Evolutionary conservation across 2,329 filamentous ascomycete genomes (phyloP).

Genomic region (Coleophoma eucalyptorum): DNA sequence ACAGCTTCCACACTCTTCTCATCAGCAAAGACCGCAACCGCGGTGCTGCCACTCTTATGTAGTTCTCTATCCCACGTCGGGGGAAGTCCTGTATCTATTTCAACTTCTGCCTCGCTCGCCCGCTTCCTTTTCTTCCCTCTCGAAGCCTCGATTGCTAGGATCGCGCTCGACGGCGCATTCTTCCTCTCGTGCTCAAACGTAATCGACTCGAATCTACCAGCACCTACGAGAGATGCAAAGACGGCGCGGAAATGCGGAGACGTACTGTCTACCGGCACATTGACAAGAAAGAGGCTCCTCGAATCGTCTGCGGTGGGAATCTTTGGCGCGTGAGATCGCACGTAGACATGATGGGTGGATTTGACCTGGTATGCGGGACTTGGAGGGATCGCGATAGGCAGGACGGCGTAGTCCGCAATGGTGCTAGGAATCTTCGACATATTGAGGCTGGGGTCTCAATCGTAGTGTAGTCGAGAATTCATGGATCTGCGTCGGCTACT

Average conservation of each 20-base stretch:
- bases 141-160: constrained; percentile 44
- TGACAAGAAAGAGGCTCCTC: constrained; percentile 86
- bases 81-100: constrained; percentile 57
- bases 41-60: constrained; percentile 71
- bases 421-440: constrained; percentile 2
- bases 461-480: too few relatives aligned
- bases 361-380: constrained; percentile 57
- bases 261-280: constrained; percentile 81
- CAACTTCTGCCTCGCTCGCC: background rate
- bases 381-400: constrained; percentile 23
- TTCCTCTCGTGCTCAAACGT: constrained; percentile 65
- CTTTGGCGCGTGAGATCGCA: constrained; percentile 79
- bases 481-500: too few relatives aligned
- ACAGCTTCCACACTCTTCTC: constrained; percentile 71
- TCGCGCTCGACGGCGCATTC: constrained; percentile 29
- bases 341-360: constrained; percentile 78
- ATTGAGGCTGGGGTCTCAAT: background rate
- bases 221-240: constrained; percentile 70
- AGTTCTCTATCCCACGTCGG: constrained; percentile 69
- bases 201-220: constrained; percentile 74
- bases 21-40: constrained; percentile 81
- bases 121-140: constrained; percentile 47
- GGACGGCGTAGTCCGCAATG: constrained; percentile 24
- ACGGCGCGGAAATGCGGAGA: constrained; percentile 71
- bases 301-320: constrained; percentile 68